These are phyloP conservation scores for Lepidium didymum DNA, from an alignment of 345 rosid species.

Conservation along the genomic window DNA sequence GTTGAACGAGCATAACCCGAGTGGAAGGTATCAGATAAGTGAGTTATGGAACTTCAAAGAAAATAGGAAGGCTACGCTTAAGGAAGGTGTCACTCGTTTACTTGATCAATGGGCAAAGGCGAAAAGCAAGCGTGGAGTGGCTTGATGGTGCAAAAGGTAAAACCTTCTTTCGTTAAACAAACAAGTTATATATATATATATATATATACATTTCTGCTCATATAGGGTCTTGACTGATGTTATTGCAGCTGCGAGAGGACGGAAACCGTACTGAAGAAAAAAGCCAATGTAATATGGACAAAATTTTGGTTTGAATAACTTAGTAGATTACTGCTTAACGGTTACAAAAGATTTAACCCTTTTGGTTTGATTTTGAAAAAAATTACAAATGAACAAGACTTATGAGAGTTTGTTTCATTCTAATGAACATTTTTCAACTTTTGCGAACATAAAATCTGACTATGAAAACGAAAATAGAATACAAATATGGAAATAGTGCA, in stretches of 20 bases:
- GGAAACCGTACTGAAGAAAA: neutral
- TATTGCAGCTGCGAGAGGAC: neutral
- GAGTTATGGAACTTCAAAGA: conserved; percentile 71
- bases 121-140: conserved; percentile 32
- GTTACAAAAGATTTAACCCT: too few species aligned
- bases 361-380: too few species aligned
- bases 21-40: conserved; percentile 69
- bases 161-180: neutral
- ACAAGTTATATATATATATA: neutral
- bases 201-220: neutral
- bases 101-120: conserved; percentile 39
- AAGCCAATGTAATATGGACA: neutral
- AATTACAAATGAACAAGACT: too few species aligned
- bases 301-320: neutral
- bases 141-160: neutral
- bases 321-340: neutral
- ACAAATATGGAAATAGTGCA: too few species aligned
- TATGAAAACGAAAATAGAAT: too few species aligned
- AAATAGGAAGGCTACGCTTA: conserved; percentile 61
- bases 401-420: too few species aligned
- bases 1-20: conserved; percentile 86
- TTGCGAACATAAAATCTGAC: too few species aligned
- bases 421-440: too few species aligned
- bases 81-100: conserved; percentile 54
- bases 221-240: neutral